A percentile compares a stretch with the other conserved stretches of the same genome.
Evolutionary conservation across 805 yeast species (phyloP).

Genomic region (Lachancea kluyveri): DNA sequence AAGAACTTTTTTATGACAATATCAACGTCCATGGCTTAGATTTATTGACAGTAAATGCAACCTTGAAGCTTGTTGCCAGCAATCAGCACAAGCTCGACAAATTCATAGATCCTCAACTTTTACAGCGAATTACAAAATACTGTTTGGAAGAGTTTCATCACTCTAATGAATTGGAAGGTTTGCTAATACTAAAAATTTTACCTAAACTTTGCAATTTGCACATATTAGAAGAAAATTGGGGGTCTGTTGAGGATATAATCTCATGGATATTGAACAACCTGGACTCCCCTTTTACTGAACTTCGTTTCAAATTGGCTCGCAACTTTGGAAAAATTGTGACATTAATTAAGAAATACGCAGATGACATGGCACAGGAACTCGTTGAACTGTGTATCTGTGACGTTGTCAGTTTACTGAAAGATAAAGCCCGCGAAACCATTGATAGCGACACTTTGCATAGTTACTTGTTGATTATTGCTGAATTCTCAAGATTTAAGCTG

Average conservation of each 20-base stretch:
- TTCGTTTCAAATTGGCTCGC: conserved; percentile 64
- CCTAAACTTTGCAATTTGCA: conserved; percentile 23
- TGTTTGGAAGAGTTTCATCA: conserved; percentile 22
- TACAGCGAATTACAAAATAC: conserved; percentile 37
- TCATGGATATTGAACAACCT: conserved; percentile 40
- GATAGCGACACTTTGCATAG: conserved; percentile 31
- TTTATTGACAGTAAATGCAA: conserved; percentile 15
- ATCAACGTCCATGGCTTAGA: conserved; percentile 10
- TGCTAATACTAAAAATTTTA: conserved; percentile 13
- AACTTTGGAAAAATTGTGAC: conserved; percentile 45
- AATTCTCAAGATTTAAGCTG: conserved; percentile 19
- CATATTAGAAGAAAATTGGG: conserved; percentile 28
- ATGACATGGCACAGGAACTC: conserved; percentile 19
- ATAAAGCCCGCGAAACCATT: conserved; percentile 13
- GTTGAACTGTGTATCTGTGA: conserved; percentile 28
- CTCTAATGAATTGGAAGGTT: conserved; percentile 4
- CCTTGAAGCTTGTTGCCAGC: conserved; percentile 10
- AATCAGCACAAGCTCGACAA: neutral
- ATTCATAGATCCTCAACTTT: conserved; percentile 5
- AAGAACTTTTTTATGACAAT: conserved; percentile 10
- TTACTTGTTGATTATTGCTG: conserved; percentile 32
- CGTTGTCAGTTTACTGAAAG: conserved; percentile 6
- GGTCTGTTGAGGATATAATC: conserved; percentile 42
- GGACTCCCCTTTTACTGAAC: conserved; percentile 44
- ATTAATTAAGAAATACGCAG: conserved; percentile 27